Base-by-base conservation (phyloP, 192 early-diverging fungal species). In the Backusella sp. region DNA sequence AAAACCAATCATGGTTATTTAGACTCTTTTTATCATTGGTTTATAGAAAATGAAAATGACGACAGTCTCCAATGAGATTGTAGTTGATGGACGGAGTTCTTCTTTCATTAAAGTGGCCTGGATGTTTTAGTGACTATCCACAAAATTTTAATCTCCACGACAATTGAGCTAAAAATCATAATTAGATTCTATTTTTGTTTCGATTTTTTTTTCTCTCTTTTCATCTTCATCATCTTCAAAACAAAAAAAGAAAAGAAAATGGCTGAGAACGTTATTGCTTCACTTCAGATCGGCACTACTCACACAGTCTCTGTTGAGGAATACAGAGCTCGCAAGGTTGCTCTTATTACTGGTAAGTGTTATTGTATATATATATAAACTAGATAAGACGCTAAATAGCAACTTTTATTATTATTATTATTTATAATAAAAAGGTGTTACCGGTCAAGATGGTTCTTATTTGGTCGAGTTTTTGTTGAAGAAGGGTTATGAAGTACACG, bases 381-480 rank as follows among this genome's bases (percentile, higher is more conserved):
- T 70, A 66, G 17, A 67, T 14, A 21, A 32, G 36, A 32, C 7
- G 2, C 32, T 70, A 70, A 46, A 46, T 28, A 36, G 26, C 35
- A 23, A n/a, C 52, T 46, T 56, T 68, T 32, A 34, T n/a, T 68
- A 56, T 67, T 36, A 30, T 77, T 46, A n/a, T 39, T 0, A 32
- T 32, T 32, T 32, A 32, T 32, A 32, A 7, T 46, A 69, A 36
- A 69, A 53, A 41, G 8, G 92, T 83, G 90, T 94, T 80, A 94
- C 92, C 72, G 92, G 92, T 73, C 92, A 94, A 80, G 92, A 94
- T 83, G 92, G 92, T 59, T 92, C 91, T 46, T 94, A 94, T 79
- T 84, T 94, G 17, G 85, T 90, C 6, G 92, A 94, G 76, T 86
- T 94, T 56, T 82, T 94, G 44, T 82, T 94, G 59, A 76, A 76